Evolutionary conservation across 345 rosid species (phyloP), one percentile per base, ranked within the genome.

Genomic region (Gossypium ekmanianum): DNA sequence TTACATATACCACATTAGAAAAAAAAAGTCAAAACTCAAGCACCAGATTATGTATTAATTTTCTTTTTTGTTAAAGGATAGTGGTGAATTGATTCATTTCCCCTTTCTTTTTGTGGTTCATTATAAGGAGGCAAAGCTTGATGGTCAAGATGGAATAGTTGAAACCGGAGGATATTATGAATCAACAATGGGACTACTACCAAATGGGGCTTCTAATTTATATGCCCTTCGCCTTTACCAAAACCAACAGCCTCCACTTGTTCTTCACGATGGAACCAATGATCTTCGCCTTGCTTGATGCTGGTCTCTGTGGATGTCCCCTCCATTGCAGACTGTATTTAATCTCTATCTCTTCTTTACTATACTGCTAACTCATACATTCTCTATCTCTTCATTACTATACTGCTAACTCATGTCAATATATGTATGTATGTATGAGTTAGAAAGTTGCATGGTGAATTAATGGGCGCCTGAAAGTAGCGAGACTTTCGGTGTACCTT

Each of bases 261-360:
- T 65, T 13, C 71, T 77, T 72, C 81, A 74, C 57, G 78, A 75
- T 48, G 84, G 59, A 12, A 17, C 67, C 68, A 78, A 71, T 66
- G 82, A 81, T 71, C 82, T 84, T 3, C 81, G 79, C 48, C 89
- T 84, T 79, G 82, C 80, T 64, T 86, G 73, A 84, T 66, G 26
- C 24, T 61, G 50, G 29, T 44, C 20, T 3, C 27, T 12, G 7
- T 34, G 22, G 12, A 3, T 39, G 11, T 3, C 14, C 26, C 43
- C 20, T 16, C 65, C 16, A 7, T 52, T 27, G 4, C 16, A 41
- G 61, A 12, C 62, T 1, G 11, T 54, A 6, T 51, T 52, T 12
- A 7, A 24, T 62, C 45, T 69, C 12, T 16, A 41, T n/a, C 57
- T 17, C 22, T 54, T 54, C 8, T 3, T 43, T 47, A 13, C 3